Conservation (phyloP, 768 basidiomycete species). For the Peribolospora kevripleyi region DNA sequence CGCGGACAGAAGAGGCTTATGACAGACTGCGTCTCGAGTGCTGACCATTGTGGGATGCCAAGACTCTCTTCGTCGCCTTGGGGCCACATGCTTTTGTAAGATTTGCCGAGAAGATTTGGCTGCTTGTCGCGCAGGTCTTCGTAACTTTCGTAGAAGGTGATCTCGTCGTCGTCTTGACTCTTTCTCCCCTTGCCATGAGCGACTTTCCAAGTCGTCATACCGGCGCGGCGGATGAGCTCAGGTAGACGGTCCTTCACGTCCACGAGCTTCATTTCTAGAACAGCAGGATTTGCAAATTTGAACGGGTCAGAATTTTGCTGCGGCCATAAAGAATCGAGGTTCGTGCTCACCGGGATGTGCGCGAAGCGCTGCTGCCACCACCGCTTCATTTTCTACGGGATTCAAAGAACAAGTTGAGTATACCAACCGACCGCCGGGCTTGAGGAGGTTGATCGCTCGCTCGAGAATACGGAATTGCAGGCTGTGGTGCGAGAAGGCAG, state of each 20-base stretch:
- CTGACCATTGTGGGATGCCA: too few relatives aligned
- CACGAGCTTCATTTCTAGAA: constrained; percentile 36
- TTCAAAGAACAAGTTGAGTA: constrained; percentile 97
- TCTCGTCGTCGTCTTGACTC: constrained; percentile 15
- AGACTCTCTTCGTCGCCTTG: too few relatives aligned
- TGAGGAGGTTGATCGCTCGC: constrained; percentile 74
- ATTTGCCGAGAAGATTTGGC: too few relatives aligned
- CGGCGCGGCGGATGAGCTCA: constrained; percentile 46
- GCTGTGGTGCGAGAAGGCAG: constrained; percentile 21
- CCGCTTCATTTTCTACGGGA: constrained; percentile 91
- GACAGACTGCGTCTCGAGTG: background rate
- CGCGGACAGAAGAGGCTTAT: background rate
- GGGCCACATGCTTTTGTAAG: too few relatives aligned
- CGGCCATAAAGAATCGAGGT: background rate
- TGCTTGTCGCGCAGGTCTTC: too few relatives aligned
- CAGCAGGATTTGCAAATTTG: background rate
- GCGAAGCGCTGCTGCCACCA: constrained; percentile 60
- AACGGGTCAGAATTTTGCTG: background rate
- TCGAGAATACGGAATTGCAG: constrained; percentile 77
- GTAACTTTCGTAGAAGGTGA: background rate
- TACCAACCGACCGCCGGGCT: constrained; percentile 67
- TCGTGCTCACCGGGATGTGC: constrained; percentile 33
- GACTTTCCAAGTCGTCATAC: constrained; percentile 54
- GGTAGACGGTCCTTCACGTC: constrained; percentile 52
- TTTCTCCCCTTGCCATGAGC: constrained; percentile 1